A percentile compares a stretch with the other conserved stretches of the same genome.
These are phyloP conservation scores for Magnusiomyces tetraspermus DNA, from an alignment of 1,139 yeast genomes.

Conservation along the genomic window DNA sequence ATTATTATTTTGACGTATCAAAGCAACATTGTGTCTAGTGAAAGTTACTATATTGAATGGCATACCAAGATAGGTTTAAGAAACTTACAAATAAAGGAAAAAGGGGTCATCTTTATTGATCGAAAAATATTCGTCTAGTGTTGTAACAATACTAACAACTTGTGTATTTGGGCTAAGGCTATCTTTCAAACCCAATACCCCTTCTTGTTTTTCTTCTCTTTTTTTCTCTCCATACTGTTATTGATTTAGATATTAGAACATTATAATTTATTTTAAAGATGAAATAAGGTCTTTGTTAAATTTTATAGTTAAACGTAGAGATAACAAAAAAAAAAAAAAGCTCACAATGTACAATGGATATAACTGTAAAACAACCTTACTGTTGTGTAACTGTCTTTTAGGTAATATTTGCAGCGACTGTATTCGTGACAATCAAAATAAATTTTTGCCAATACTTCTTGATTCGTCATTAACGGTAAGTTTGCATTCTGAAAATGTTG, in stretches of 20 bases:
- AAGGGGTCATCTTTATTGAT: conserved; percentile 42
- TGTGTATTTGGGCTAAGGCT: conserved; percentile 30
- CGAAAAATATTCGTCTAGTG: conserved; percentile 22
- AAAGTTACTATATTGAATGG: conserved; percentile 1
- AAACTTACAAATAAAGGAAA: conserved; percentile 46
- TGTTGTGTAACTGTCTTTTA: conserved; percentile 41
- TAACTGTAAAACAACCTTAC: conserved; percentile 50
- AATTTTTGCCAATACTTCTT: conserved; percentile 50
- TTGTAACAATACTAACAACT: conserved; percentile 28
- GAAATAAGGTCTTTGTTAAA: no score
- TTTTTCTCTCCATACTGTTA: conserved; percentile 57
- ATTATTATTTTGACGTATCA: conserved; percentile 52
- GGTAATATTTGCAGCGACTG: conserved; percentile 59
- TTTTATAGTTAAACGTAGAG: background rate
- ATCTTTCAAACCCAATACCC: conserved; percentile 43
- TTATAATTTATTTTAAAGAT: background rate
- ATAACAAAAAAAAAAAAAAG: background rate
- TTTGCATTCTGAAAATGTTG: background rate
- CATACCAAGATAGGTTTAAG: background rate
- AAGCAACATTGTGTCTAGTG: conserved; percentile 40
- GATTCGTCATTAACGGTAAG: conserved; percentile 8
- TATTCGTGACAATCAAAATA: conserved; percentile 81
- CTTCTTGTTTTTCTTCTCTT: conserved; percentile 65
- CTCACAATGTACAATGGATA: conserved; percentile 51
- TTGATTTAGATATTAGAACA: background rate